phyloP scores from a whole-genome alignment of 2,329 filamentous ascomycete genomes.

The Alternaria rosae region DNA sequence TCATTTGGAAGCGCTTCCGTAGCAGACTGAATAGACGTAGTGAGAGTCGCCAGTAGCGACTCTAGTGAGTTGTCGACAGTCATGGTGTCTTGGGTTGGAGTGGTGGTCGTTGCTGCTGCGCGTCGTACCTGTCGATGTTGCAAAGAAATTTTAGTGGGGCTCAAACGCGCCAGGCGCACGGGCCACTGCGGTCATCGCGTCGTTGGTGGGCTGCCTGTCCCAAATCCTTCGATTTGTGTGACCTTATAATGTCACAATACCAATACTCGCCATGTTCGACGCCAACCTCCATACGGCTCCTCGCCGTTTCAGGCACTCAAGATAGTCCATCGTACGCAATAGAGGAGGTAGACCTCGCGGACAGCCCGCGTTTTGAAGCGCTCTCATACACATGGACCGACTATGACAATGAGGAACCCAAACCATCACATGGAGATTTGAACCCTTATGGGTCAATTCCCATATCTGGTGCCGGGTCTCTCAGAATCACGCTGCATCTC shows the following conservation, averaged over 20 bases:
- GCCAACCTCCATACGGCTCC: not conserved
- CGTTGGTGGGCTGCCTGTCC: not conserved
- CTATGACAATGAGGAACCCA: not conserved
- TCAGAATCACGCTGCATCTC: not conserved
- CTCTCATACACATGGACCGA: not conserved
- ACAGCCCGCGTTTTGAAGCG: not conserved
- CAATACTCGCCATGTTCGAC: not conserved
- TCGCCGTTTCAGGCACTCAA: not conserved
- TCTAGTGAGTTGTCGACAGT: constrained; percentile 50
- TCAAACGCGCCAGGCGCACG: constrained; percentile 2
- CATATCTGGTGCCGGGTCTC: not conserved
- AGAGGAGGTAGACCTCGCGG: not conserved
- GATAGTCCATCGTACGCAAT: not conserved
- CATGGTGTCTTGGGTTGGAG: constrained; percentile 30
- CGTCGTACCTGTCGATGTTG: constrained; percentile 7
- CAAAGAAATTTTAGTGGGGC: constrained; percentile 26
- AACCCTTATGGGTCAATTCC: not conserved
- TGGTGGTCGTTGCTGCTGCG: constrained; percentile 10
- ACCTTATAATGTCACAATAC: not conserved
- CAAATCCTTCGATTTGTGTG: not conserved
- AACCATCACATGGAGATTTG: not conserved
- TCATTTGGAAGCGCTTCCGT: constrained; percentile 60
- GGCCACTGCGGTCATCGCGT: not conserved
- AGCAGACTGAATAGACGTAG: constrained; percentile 71
- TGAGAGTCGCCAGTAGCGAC: constrained; percentile 54